Percentiles rank a stretch among this genome's conserved stretches.
phyloP scores from a whole-genome alignment of 2,329 filamentous ascomycete genomes.

The Malbranchea zuffiana region DNA sequence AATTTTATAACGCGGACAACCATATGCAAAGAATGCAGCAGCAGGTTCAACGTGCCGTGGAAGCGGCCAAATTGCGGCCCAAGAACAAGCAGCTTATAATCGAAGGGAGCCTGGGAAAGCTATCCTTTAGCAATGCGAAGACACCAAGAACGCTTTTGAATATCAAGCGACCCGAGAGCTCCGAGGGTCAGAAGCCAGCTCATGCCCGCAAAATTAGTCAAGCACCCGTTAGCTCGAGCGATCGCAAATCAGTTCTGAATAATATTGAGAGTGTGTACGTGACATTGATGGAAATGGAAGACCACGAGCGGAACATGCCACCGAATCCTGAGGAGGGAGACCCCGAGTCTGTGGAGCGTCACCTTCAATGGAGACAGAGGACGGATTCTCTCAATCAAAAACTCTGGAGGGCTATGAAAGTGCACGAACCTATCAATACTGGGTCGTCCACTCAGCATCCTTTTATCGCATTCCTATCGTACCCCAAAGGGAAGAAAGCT shows the following conservation, averaged over 20 bases:
- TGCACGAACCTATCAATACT: conserved; percentile 77
- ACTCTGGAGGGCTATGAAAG: conserved; percentile 78
- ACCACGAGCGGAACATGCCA: conserved; percentile 74
- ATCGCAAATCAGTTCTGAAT: conserved; percentile 70
- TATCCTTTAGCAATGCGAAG: conserved; percentile 97
- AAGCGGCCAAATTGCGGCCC: conserved; percentile 91
- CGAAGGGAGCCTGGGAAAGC: conserved; percentile 91
- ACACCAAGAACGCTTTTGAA: conserved; percentile 90
- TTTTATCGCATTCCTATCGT: conserved; percentile 91
- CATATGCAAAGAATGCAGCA: conserved; percentile 99
- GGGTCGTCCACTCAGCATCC: conserved; percentile 65
- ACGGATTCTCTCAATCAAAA: conserved; percentile 62
- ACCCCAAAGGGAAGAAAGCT: conserved; percentile 90
- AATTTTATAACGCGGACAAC: conserved; percentile 79
- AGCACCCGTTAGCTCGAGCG: conserved; percentile 48
- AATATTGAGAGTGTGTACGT: conserved; percentile 85
- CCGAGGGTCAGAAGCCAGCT: conserved; percentile 45
- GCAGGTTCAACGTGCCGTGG: conserved; percentile 92
- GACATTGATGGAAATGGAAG: conserved; percentile 85
- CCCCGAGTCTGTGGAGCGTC: conserved; percentile 57
- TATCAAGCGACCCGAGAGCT: conserved; percentile 74
- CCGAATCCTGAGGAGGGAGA: conserved; percentile 55
- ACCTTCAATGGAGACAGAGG: conserved; percentile 68
- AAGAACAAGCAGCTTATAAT: conserved; percentile 97
- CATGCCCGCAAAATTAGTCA: conserved; percentile 35